Evolutionary conservation across 305 asterid genomes (phyloP), one percentile per base, ranked within the genome.

Genomic region (Stenogyne calaminthoides): DNA sequence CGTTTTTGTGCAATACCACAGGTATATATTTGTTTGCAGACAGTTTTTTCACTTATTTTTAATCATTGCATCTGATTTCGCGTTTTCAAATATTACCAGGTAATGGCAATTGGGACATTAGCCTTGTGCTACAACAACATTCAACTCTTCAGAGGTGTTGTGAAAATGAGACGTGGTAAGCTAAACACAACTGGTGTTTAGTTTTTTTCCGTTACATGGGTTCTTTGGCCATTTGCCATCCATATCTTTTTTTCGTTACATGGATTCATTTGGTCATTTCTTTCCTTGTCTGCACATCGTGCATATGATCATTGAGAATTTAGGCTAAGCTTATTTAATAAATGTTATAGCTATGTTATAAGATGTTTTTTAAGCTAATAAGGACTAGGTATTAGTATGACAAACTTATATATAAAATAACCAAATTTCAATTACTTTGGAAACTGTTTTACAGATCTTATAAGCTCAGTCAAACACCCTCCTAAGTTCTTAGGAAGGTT

Each of bases 1-100:
- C 90, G 91, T 12, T 95, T 95, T 84, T 95, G 99, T 89, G 98
- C 96, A 47, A 91, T 94, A 80, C 97, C 98, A 3, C 97, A 94
- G 97, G 98, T 91, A 83, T 49, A 58, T 62, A 65, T 56, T n/a
- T 68, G 77, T 32, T 10, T 64, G 34, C 56, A 29, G n/a, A 19
- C 51, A 16, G 18, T 44, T 57, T 67, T 67, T 22, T 51, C 20
- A 59, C 39, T 12, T 27, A 29, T 20, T 58, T 55, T 29, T 12
- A 58, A 14, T 14, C 42, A 10, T 29, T 58, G 11, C 42, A 58
- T 39, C 76, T 84, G 62, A 79, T 72, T 78, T 76, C n/a, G 61
- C 58, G 16, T 32, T 69, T 58, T 8, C 73, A 19, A 37, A 66
- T 72, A 7, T 67, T 70, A 40, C 80, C 87, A 95, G 99, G 82